A percentile compares a stretch with the other conserved stretches of the same genome.
Conservation (phyloP, 305 asterid genomes). For the Fraxinus albicans region DNA sequence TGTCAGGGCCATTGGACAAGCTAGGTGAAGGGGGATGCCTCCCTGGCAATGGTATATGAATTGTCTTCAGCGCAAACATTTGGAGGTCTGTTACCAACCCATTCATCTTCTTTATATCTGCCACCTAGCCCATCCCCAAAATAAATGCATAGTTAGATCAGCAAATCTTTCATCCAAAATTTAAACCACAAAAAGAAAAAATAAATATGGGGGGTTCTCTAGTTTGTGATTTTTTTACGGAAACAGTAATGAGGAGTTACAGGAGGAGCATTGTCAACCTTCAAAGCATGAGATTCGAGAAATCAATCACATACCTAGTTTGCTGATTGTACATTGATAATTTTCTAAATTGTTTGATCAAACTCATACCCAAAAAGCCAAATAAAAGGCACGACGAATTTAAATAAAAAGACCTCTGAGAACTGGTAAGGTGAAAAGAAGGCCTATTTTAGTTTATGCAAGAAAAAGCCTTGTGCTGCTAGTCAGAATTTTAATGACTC, state of each 20-base stretch:
- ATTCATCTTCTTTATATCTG: constrained; percentile 64
- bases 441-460: not conserved
- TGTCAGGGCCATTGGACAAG: constrained; percentile 36
- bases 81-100: constrained; percentile 75
- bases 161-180: not conserved
- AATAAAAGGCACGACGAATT: too few relatives aligned
- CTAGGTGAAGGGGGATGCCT: constrained; percentile 63
- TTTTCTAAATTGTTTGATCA: not conserved
- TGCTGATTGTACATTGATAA: not conserved
- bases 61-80: constrained; percentile 74
- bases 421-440: not conserved
- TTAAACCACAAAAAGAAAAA: not conserved
- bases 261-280: not conserved
- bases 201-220: not conserved
- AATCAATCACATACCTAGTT: not conserved
- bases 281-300: not conserved
- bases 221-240: not conserved
- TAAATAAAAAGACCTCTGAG: not conserved
- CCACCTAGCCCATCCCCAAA: constrained; percentile 43
- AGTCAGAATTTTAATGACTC: not conserved
- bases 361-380: not conserved
- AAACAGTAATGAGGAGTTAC: not conserved
- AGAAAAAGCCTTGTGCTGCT: not conserved
- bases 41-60: constrained; percentile 68
- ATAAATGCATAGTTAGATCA: not conserved